phyloP scores from a whole-genome alignment of 495 filamentous ascomycete species.

The Penicillium flavigenum region DNA sequence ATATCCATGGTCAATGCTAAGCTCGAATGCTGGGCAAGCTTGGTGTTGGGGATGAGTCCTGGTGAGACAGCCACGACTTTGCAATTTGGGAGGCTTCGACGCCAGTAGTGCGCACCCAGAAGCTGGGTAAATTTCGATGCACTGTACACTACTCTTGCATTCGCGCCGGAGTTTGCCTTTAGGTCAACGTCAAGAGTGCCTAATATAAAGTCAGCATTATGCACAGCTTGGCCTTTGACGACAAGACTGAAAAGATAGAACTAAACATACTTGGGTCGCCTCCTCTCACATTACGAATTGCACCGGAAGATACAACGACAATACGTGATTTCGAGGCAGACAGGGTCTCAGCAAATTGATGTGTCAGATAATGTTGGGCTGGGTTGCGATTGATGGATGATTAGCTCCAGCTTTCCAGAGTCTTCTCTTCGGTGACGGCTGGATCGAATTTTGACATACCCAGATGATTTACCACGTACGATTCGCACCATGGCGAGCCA shows the following conservation, averaged over 20 bases:
- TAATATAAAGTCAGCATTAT: slow-evolving; percentile 10
- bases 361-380: slow-evolving; percentile 34
- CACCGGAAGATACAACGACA: slow-evolving; percentile 32
- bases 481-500: slow-evolving; percentile 31
- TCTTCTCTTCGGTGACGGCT: not conserved
- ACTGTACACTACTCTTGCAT: slow-evolving; percentile 23
- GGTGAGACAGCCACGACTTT: slow-evolving; percentile 32
- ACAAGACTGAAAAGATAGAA: not conserved
- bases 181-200: slow-evolving; percentile 30
- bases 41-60: slow-evolving; percentile 30
- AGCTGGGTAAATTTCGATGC: slow-evolving; percentile 31
- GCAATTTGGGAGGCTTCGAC: slow-evolving; percentile 26
- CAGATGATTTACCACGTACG: slow-evolving; percentile 31
- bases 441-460: too few species aligned
- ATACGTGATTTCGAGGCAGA: slow-evolving; percentile 27
- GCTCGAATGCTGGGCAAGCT: slow-evolving; percentile 21
- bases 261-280: slow-evolving; percentile 25
- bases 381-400: not conserved
- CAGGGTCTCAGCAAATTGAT: slow-evolving; percentile 26
- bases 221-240: not conserved
- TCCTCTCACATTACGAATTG: slow-evolving; percentile 27
- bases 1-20: slow-evolving; percentile 30
- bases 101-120: slow-evolving; percentile 32
- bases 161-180: slow-evolving; percentile 30
- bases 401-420: not conserved